phyloP scores from a whole-genome alignment of 2,329 filamentous ascomycete genomes.

The Pseudopyrenochaeta lycopersici region DNA sequence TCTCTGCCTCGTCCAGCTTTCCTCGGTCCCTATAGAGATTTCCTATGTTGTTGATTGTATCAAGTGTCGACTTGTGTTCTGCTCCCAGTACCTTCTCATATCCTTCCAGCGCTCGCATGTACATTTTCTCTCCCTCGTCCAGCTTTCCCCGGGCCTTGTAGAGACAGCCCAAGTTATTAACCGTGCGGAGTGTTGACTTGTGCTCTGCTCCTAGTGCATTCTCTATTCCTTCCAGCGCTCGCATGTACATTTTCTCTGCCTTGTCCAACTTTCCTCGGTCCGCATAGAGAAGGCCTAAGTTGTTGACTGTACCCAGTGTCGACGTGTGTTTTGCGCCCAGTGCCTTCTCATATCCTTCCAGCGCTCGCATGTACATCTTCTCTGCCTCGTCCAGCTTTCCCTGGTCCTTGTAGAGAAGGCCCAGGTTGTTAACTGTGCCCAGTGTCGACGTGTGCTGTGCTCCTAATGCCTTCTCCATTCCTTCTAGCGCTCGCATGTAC shows the following conservation, averaged over 20 bases:
- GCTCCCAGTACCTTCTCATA: conserved; percentile 4
- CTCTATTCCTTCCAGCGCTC: conserved; percentile 6
- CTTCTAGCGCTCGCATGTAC: no score
- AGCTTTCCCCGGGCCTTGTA: conserved; percentile 2
- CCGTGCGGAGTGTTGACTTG: conserved; percentile 9
- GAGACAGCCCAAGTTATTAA: conserved; percentile 6
- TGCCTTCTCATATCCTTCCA: no score
- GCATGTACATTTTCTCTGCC: conserved; percentile 2
- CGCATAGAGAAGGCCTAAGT: conserved; percentile 15
- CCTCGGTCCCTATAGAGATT: conserved; percentile 6
- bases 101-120: conserved; percentile 5
- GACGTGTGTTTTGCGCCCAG: no score
- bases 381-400: no score
- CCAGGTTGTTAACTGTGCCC: no score
- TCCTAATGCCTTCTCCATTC: no score
- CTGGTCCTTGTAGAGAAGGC: no score
- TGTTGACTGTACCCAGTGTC: no score
- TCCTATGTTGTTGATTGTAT: conserved; percentile 9
- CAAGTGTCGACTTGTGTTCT: conserved; percentile 14
- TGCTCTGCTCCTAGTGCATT: conserved; percentile 10
- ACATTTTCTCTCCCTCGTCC: conserved; percentile 3
- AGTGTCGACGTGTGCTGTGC: no score
- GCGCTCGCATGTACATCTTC: no score
- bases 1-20: background rate
- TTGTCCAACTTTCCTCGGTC: background rate